A percentile compares a stretch with the other conserved stretches of the same genome.
phyloP scores from a whole-genome alignment of 2,329 filamentous ascomycete species.

The Aspergillus sp. region DNA sequence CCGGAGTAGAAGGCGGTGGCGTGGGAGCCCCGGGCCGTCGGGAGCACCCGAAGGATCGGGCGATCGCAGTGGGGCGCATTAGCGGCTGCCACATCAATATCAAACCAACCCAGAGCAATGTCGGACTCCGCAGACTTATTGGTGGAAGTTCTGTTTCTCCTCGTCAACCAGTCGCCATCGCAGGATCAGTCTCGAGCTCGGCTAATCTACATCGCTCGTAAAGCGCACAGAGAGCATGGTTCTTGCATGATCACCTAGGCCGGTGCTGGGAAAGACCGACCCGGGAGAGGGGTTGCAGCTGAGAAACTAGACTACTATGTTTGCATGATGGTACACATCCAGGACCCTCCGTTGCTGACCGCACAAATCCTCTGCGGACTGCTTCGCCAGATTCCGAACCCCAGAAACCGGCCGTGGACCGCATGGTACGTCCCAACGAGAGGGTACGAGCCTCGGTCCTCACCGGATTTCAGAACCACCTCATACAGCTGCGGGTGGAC shows the following conservation, averaged over 20 bases:
- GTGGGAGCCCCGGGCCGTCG: background rate
- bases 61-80: background rate
- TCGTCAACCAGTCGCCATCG: no score
- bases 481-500: slow-evolving; percentile 21
- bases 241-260: no score
- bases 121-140: background rate
- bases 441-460: slow-evolving; percentile 4
- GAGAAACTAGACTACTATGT: background rate
- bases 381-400: slow-evolving; percentile 25
- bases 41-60: background rate
- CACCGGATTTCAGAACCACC: slow-evolving; percentile 14
- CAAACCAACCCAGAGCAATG: no score
- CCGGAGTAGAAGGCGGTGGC: background rate
- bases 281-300: background rate
- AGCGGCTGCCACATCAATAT: background rate
- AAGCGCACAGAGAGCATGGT: no score
- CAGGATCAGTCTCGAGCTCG: no score
- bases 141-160: no score
- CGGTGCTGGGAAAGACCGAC: background rate
- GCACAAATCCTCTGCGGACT: slow-evolving; percentile 20
- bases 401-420: slow-evolving; percentile 23
- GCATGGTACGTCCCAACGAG: slow-evolving; percentile 28
- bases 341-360: slow-evolving; percentile 15
- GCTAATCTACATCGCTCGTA: no score
- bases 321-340: slow-evolving; percentile 18